Base-by-base conservation (phyloP, 305 asterid genomes). In the Fraxinus paxiana region DNA sequence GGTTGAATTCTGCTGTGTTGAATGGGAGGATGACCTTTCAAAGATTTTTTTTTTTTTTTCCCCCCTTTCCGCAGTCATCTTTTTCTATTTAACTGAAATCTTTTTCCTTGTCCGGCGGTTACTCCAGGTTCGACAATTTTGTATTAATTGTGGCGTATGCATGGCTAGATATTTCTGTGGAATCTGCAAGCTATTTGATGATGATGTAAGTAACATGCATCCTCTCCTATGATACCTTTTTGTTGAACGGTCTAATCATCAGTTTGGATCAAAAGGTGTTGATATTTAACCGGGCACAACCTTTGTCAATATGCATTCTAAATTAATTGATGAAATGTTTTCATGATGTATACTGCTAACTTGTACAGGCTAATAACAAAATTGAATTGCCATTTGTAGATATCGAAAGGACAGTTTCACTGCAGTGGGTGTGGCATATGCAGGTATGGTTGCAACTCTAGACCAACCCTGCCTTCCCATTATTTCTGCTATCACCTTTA, bases 401-500 rank as follows among this genome's bases (percentile, higher is more conserved):
- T 85, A 20, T 90, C 93, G 34, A 94, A 94, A 80, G 81, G 83
- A 79, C 98, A 94, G 90, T 93, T 85, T 74, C 98, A 94, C 80
- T 94, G 98, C 63, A 75, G 87, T 35, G 96, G 92, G 38, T 94
- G 98, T 78, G 97, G 98, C 83, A 94, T 94, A 46, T 94, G 98
- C 94, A 90, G 98, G 98, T 92, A 89, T 30, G 13, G 56, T 79
- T 81, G 28, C 12, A 56, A 37, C 37, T 72, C 38, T 3, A 24
- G 24, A 74, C 15, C 71, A 72, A 43, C 43, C 12, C 12, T 28
- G 26, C 34, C 12, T 17, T 20, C 24, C 61, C 46, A 6, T 63
- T 13, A 1, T 13, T 5, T 6, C 67, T 67, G 41, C 48, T 76
- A 30, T 69, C n/a, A 37, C 77, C 17, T 56, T 31, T 73, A 51